A percentile compares a stretch with the other conserved stretches of the same genome.
Evolutionary conservation across 2,329 filamentous ascomycete genomes (phyloP).

Genomic region (Aspergillus latus): DNA sequence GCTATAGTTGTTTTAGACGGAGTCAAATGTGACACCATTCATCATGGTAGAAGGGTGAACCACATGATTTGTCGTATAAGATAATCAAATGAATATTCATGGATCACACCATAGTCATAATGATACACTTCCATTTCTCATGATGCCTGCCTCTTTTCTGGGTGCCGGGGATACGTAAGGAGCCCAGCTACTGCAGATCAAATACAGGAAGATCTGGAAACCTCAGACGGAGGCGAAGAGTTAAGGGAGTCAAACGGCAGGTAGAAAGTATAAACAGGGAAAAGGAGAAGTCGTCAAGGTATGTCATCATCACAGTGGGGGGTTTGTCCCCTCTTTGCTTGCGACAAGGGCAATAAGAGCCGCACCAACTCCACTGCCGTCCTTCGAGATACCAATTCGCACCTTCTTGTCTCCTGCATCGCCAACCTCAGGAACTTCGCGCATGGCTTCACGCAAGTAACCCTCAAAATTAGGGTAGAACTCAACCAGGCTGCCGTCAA

Average conservation of each 20-base stretch:
- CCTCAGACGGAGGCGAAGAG: neutral
- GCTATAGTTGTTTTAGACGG: neutral
- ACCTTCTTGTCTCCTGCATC: constrained; percentile 77
- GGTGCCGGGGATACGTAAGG: neutral
- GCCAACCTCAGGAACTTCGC: constrained; percentile 75
- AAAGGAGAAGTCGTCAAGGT: constrained; percentile 9
- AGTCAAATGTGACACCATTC: no score
- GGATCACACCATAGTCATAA: neutral
- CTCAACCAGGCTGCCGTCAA: constrained; percentile 91
- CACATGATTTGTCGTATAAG: no score
- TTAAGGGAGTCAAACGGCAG: neutral
- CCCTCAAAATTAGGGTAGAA: constrained; percentile 92
- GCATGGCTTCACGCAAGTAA: constrained; percentile 79
- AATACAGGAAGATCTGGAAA: neutral
- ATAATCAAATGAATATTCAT: neutral
- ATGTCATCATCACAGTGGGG: constrained; percentile 9
- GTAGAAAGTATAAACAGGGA: neutral
- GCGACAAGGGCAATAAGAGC: constrained; percentile 92
- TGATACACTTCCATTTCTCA: constrained; percentile 6
- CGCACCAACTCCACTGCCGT: constrained; percentile 92
- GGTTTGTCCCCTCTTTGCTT: constrained; percentile 42
- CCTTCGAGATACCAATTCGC: constrained; percentile 93
- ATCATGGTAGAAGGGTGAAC: neutral
- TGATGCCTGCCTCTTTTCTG: neutral
- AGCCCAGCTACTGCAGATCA: constrained; percentile 5